Percentiles rank a stretch among this genome's conserved stretches.
Conservation (phyloP, 768 basidiomycete genomes). For the Lactarius hengduanensis region DNA sequence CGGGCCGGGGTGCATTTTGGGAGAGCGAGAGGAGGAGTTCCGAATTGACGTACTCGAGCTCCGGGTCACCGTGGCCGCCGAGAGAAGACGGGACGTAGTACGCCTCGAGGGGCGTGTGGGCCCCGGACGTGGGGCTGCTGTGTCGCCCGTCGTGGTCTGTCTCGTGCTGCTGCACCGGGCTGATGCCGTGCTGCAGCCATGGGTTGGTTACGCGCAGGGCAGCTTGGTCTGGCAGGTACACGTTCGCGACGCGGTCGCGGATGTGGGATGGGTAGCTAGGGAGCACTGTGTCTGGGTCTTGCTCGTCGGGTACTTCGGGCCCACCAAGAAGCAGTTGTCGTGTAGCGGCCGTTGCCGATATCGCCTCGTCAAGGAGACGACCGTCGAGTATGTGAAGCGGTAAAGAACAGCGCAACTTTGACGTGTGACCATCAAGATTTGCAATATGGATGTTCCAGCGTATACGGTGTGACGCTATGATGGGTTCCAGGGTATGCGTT, state of each 20-base stretch:
- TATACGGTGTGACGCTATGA: conserved; percentile 73
- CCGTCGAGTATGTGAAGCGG: conserved; percentile 83
- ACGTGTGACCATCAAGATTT: conserved; percentile 89
- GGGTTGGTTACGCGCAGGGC: conserved; percentile 65
- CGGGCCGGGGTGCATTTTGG: conserved; percentile 36
- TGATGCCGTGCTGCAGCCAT: conserved; percentile 48
- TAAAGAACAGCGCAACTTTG: conserved; percentile 91
- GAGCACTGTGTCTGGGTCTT: conserved; percentile 68
- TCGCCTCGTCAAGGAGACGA: conserved; percentile 71
- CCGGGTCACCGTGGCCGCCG: conserved; percentile 40
- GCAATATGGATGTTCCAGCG: conserved; percentile 76
- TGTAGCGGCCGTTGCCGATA: conserved; percentile 67
- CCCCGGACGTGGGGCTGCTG: conserved; percentile 23
- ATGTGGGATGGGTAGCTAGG: conserved; percentile 91
- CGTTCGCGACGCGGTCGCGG: conserved; percentile 82
- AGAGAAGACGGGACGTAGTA: conserved; percentile 34
- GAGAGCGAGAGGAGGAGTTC: conserved; percentile 74
- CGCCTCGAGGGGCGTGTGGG: conserved; percentile 30
- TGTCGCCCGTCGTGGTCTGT: conserved; percentile 23
- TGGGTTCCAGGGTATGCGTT: conserved; percentile 72
- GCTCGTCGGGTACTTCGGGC: conserved; percentile 38
- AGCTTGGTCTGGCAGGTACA: conserved; percentile 64
- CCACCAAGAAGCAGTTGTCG: conserved; percentile 64
- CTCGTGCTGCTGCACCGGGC: conserved; percentile 36
- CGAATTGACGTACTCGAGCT: conserved; percentile 80